Evolutionary conservation across 2,329 filamentous ascomycete genomes (phyloP).

Genomic region (Talaromyces sp.): DNA sequence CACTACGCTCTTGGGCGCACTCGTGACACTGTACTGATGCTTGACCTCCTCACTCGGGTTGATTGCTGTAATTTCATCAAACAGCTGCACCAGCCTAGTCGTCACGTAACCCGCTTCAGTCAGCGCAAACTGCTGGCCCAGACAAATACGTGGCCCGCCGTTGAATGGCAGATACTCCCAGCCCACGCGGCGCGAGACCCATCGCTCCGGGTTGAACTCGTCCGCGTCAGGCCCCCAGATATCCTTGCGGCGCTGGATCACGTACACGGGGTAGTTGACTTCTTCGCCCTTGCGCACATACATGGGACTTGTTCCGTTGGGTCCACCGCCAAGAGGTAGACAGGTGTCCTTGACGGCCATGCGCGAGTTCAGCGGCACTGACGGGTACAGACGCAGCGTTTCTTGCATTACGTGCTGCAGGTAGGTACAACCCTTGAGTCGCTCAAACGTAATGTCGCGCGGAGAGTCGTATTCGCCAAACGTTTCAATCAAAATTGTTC

Average conservation of each 20-base stretch:
- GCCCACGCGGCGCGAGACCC: constrained; percentile 32
- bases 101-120: constrained; percentile 5
- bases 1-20: not conserved
- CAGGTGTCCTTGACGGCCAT: constrained; percentile 29
- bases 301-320: constrained; percentile 47
- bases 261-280: constrained; percentile 61
- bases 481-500: constrained; percentile 17
- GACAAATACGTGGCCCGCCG: constrained; percentile 20
- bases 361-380: constrained; percentile 40
- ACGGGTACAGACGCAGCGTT: constrained; percentile 48
- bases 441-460: constrained; percentile 26
- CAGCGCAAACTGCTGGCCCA: constrained; percentile 15
- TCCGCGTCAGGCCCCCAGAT: constrained; percentile 43
- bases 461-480: constrained; percentile 4
- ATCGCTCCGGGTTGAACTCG: constrained; percentile 44
- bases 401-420: constrained; percentile 13
- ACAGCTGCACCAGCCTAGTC: constrained; percentile 3
- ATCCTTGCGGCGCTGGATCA: constrained; percentile 64
- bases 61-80: not conserved
- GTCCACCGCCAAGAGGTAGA: constrained; percentile 9
- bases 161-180: constrained; percentile 39
- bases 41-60: not conserved
- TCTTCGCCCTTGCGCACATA: constrained; percentile 60
- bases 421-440: constrained; percentile 9
- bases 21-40: constrained; percentile 4